Evolutionary conservation across 1,139 yeast species (phyloP).

Genomic region (Protomyces inundatus): DNA sequence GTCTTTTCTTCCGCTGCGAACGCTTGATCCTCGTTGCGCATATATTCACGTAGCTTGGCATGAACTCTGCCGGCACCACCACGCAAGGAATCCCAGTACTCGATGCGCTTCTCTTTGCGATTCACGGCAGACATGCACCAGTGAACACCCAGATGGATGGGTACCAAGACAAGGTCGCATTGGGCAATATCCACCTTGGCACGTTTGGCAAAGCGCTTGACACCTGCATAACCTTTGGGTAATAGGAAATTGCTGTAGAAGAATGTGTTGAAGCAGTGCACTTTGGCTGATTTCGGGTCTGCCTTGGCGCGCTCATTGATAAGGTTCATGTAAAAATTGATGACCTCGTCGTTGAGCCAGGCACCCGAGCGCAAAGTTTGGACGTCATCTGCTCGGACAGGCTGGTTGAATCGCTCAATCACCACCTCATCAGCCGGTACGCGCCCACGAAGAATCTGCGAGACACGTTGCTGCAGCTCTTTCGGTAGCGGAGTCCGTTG

Average conservation of each 20-base stretch:
- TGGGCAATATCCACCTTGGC: conserved; percentile 64
- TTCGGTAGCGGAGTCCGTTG: conserved; percentile 7
- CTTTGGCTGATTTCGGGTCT: conserved; percentile 38
- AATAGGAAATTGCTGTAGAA: conserved; percentile 57
- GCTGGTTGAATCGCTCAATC: conserved; percentile 50
- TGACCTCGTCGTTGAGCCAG: conserved; percentile 90
- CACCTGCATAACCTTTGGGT: conserved; percentile 71
- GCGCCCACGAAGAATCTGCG: not conserved
- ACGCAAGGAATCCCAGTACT: conserved; percentile 72
- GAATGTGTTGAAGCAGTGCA: conserved; percentile 70
- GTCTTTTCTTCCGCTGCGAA: conserved; percentile 34
- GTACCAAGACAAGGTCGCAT: conserved; percentile 65
- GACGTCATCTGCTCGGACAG: conserved; percentile 61
- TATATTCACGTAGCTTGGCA: conserved; percentile 52
- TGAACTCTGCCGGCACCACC: conserved; percentile 56
- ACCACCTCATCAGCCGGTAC: conserved; percentile 30
- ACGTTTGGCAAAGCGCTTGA: conserved; percentile 83
- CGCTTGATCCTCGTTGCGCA: conserved; percentile 48
- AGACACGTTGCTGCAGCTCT: conserved; percentile 2
- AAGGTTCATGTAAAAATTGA: conserved; percentile 70
- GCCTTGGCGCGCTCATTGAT: conserved; percentile 46
- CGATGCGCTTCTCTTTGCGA: conserved; percentile 52
- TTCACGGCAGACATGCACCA: conserved; percentile 89
- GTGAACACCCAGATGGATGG: conserved; percentile 78
- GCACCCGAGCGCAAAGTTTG: conserved; percentile 61